These are phyloP conservation scores for Delonix regia DNA, from an alignment of 306 rosid genomes.

Conservation along the genomic window DNA sequence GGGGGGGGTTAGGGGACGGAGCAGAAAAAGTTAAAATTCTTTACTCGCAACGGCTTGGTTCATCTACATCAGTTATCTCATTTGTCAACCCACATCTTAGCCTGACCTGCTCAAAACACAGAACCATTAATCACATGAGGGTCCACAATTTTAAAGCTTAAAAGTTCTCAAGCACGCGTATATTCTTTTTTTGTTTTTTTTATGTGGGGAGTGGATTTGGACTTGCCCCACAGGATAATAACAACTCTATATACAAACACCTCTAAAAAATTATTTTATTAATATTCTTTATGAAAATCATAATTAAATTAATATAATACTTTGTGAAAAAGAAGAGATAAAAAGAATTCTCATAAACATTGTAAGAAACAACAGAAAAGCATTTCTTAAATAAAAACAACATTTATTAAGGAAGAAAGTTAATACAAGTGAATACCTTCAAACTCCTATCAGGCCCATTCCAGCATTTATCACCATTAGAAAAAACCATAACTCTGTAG, in stretches of 20 bases:
- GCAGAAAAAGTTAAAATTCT: too few species aligned
- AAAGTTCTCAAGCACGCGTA: slow-evolving; percentile 17
- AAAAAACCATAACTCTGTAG: slow-evolving; percentile 75
- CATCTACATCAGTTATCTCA: slow-evolving; percentile 89
- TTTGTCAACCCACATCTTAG: slow-evolving; percentile 86
- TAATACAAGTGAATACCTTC: slow-evolving; percentile 59
- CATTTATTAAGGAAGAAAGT: not conserved
- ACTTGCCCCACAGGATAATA: slow-evolving; percentile 25
- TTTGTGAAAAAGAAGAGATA: not conserved
- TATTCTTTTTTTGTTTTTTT: not conserved
- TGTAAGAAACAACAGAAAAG: slow-evolving; percentile 16
- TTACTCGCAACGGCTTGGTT: slow-evolving; percentile 99
- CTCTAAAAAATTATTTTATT: slow-evolving; percentile 19
- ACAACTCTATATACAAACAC: slow-evolving; percentile 2
- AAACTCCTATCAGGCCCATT: slow-evolving; percentile 99
- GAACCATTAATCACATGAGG: slow-evolving; percentile 28
- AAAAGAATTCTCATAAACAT: slow-evolving; percentile 15
- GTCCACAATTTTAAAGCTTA: slow-evolving; percentile 16
- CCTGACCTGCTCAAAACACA: slow-evolving; percentile 65
- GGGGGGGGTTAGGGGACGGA: too few species aligned
- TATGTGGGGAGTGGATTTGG: not conserved
- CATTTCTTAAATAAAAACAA: not conserved
- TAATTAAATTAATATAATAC: not conserved
- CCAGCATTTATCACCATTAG: slow-evolving; percentile 95
- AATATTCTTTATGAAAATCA: not conserved